Conservation (phyloP, 768 basidiomycete genomes). For the button mushroom (Agaricus bisporus) region DNA sequence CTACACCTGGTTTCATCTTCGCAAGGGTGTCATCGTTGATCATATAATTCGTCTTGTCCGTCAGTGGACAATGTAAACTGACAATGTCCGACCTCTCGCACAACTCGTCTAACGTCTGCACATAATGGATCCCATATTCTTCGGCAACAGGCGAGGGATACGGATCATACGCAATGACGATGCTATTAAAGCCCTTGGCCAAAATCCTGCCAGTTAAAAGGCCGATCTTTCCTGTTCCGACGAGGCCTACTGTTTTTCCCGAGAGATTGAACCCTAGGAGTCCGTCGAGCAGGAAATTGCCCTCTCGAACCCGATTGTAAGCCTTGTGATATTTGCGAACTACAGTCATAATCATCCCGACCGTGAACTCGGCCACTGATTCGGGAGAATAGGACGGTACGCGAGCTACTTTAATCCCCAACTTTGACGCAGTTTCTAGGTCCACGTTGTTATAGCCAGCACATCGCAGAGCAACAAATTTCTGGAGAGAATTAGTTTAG, state of each 20-base stretch:
- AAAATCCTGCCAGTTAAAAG: conserved; percentile 36
- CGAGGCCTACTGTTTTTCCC: conserved; percentile 36
- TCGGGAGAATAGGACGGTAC: conserved; percentile 40
- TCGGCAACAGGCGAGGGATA: conserved; percentile 26
- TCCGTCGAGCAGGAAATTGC: conserved; percentile 39
- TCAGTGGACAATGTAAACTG: conserved; percentile 37
- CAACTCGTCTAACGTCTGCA: conserved; percentile 29
- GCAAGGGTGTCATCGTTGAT: conserved; percentile 32
- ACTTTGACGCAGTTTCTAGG: conserved; percentile 21
- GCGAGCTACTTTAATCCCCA: conserved; percentile 31
- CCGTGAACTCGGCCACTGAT: conserved; percentile 38
- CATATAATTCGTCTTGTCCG: conserved; percentile 30
- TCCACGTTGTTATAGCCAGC: conserved; percentile 41
- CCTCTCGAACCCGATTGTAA: conserved; percentile 38
- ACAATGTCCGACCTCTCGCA: conserved; percentile 32
- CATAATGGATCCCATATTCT: conserved; percentile 32
- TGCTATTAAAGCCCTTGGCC: conserved; percentile 31
- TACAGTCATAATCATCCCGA: conserved; percentile 41
- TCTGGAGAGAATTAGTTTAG: conserved; percentile 17
- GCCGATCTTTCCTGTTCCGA: conserved; percentile 40
- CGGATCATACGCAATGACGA: conserved; percentile 35
- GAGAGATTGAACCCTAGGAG: conserved; percentile 34
- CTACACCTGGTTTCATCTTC: conserved; percentile 33
- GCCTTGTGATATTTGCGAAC: conserved; percentile 41
- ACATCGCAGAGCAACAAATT: conserved; percentile 34